phyloP scores from a whole-genome alignment of 495 filamentous ascomycete genomes.

The Daldinia decipiens region DNA sequence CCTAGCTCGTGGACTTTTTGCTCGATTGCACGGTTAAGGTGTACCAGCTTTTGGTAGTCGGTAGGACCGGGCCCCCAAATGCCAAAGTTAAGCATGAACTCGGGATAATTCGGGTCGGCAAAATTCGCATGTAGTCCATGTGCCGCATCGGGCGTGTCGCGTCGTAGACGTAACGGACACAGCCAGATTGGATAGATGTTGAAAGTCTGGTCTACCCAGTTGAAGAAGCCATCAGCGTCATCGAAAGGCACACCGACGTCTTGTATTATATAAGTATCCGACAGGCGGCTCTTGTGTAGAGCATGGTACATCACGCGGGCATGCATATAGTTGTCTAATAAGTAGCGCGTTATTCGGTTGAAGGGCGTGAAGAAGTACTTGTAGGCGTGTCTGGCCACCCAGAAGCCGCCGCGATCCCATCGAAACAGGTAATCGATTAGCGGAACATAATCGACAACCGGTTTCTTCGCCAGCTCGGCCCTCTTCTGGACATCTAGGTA shows the following conservation, averaged over 20 bases:
- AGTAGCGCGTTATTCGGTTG: conserved; percentile 59
- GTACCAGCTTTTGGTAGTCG: conserved; percentile 50
- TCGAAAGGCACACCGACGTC: conserved; percentile 62
- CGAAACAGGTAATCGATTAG: conserved; percentile 68
- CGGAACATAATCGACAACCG: conserved; percentile 52
- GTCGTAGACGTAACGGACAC: conserved; percentile 60
- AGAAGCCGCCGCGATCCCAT: conserved; percentile 70
- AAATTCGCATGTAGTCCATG: conserved; percentile 54
- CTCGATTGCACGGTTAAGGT: conserved; percentile 69
- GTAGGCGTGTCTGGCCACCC: conserved; percentile 64
- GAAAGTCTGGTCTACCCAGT: conserved; percentile 52
- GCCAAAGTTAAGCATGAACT: conserved; percentile 59
- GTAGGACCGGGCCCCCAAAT: conserved; percentile 56
- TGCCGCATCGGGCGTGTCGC: conserved; percentile 48
- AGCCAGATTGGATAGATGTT: conserved; percentile 66
- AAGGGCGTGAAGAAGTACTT: conserved; percentile 64
- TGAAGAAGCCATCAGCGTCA: conserved; percentile 54
- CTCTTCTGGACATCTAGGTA: conserved; percentile 57
- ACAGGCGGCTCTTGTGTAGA: conserved; percentile 60
- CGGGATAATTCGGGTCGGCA: conserved; percentile 39
- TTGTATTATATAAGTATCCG: conserved; percentile 61
- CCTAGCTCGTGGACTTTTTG: conserved; percentile 64
- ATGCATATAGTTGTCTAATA: conserved; percentile 65
- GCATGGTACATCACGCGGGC: conserved; percentile 68
- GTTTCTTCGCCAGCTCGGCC: conserved; percentile 13